These are phyloP conservation scores for Quercus cerris DNA, from an alignment of 306 rosid species.

Conservation along the genomic window DNA sequence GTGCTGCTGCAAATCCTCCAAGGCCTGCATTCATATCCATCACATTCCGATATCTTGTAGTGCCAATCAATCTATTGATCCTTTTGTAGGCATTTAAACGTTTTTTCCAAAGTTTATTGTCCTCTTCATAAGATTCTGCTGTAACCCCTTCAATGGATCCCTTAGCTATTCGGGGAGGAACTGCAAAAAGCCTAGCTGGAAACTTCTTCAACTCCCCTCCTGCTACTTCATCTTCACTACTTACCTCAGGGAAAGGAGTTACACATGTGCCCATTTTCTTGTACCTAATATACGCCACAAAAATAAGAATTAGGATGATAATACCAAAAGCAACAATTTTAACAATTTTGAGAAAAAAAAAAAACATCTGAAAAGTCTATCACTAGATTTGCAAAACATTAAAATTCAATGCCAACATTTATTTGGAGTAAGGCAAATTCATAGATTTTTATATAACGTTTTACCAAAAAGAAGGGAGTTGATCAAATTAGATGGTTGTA, in stretches of 20 bases:
- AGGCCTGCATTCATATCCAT: constrained; percentile 99
- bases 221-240: constrained; percentile 57
- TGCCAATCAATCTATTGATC: constrained; percentile 65
- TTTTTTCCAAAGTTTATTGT: constrained; percentile 82
- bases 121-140: constrained; percentile 70
- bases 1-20: constrained; percentile 94
- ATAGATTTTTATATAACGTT: not conserved
- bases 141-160: constrained; percentile 70
- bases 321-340: not conserved
- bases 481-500: not conserved
- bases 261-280: constrained; percentile 70
- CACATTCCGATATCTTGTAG: constrained; percentile 70
- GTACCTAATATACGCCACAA: constrained; percentile 56
- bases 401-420: not conserved
- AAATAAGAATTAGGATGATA: constrained; percentile 1
- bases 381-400: not conserved
- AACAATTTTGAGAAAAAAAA: not conserved
- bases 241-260: constrained; percentile 73
- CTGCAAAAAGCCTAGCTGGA: constrained; percentile 77
- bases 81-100: constrained; percentile 64
- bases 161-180: constrained; percentile 80
- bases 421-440: not conserved
- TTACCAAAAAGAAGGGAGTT: not conserved
- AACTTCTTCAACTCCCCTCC: constrained; percentile 84
- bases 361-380: not conserved